Evolutionary conservation across 192 early-diverging fungal species (phyloP).

Genomic region (Coemansia sp.): DNA sequence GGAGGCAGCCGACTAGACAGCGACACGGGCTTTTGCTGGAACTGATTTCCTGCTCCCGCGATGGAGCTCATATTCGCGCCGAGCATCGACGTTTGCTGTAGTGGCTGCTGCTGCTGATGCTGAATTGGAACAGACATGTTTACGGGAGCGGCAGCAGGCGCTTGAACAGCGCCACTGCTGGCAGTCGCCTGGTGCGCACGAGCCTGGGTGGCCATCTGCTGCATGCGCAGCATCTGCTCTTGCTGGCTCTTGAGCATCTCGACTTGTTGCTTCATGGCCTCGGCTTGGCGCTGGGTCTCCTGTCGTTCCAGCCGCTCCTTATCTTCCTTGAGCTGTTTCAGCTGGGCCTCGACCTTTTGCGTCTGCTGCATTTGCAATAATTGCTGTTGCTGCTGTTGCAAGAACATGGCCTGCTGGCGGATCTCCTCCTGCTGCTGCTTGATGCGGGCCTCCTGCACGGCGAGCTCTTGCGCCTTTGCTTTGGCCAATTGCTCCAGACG

Average conservation of each 20-base stretch:
- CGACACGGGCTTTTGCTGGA: slow-evolving; percentile 22
- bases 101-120: slow-evolving; percentile 17
- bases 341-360: slow-evolving; percentile 51
- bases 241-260: slow-evolving; percentile 40
- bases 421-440: slow-evolving; percentile 50
- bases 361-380: slow-evolving; percentile 50
- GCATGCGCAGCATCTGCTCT: slow-evolving; percentile 52
- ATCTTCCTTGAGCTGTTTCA: slow-evolving; percentile 48
- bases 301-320: slow-evolving; percentile 41
- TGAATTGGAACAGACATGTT: slow-evolving; percentile 6
- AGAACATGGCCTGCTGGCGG: slow-evolving; percentile 43
- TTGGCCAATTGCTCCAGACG: slow-evolving; percentile 38
- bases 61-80: neutral
- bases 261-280: slow-evolving; percentile 42
- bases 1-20: slow-evolving; percentile 43
- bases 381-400: slow-evolving; percentile 51
- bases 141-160: neutral
- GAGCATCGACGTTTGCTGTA: slow-evolving; percentile 12
- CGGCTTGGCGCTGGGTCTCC: slow-evolving; percentile 43
- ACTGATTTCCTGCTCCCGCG: slow-evolving; percentile 7
- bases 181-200: slow-evolving; percentile 11
- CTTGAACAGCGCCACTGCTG: neutral
- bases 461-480: slow-evolving; percentile 46
- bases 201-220: slow-evolving; percentile 47
- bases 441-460: slow-evolving; percentile 38